Percentiles rank a stretch among this genome's conserved stretches.
Conservation (phyloP, 257 asterid genomes). For the Vinca minor region DNA sequence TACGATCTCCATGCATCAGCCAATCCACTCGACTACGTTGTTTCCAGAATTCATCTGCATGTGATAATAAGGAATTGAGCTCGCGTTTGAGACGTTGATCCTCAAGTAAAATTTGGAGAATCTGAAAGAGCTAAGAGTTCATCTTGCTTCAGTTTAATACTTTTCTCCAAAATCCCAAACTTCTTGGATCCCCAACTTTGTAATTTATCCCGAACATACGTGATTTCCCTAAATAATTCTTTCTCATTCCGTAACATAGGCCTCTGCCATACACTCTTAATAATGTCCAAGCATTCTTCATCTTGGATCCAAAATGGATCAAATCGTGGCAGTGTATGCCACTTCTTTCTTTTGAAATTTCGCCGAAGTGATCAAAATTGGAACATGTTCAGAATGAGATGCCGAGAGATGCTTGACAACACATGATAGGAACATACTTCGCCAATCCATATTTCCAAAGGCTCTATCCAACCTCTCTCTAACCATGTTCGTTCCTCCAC, state of each 20-base stretch:
- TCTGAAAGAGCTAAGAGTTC: too few species aligned
- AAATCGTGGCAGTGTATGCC: neutral
- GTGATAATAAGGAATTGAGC: too few species aligned
- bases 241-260: neutral
- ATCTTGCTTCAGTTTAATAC: too few species aligned
- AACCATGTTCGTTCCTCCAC: neutral
- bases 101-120: too few species aligned
- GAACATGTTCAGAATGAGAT: neutral
- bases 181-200: neutral
- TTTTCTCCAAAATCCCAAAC: neutral
- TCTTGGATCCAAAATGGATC: too few species aligned
- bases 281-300: neutral
- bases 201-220: neutral
- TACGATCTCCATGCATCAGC: too few species aligned
- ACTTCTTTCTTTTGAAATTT: too few species aligned
- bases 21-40: too few species aligned
- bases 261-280: too few species aligned
- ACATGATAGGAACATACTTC: neutral
- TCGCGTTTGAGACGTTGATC: too few species aligned
- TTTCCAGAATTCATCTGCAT: too few species aligned
- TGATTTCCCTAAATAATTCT: neutral
- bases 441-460: neutral
- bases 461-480: neutral
- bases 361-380: neutral
- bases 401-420: neutral